phyloP scores from a whole-genome alignment of 2,329 filamentous ascomycete species.

The Colletotrichum chrysophilum region DNA sequence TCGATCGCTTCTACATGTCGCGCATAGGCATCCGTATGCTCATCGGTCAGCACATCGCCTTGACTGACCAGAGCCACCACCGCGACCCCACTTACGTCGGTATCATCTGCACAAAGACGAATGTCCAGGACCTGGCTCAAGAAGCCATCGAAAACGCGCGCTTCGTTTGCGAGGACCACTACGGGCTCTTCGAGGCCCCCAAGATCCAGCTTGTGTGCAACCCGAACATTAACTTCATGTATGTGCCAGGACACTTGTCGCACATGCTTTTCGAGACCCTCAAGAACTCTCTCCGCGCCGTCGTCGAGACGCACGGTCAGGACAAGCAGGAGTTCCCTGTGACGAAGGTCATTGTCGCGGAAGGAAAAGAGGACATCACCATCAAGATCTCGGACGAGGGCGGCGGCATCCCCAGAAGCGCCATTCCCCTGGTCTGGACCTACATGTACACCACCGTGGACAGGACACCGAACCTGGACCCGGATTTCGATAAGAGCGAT shows the following conservation, averaged over 20 bases:
- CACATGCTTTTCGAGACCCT: constrained; percentile 99
- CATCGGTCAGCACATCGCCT: constrained; percentile 96
- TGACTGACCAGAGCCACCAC: constrained; percentile 90
- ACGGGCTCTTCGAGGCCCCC: constrained; percentile 94
- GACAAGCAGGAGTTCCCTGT: constrained; percentile 96
- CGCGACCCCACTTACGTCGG: constrained; percentile 94
- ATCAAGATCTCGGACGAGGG: constrained; percentile 98
- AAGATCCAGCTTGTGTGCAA: constrained; percentile 97
- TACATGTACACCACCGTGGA: constrained; percentile 99
- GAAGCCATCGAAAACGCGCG: constrained; percentile 98
- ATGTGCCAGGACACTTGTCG: constrained; percentile 96
- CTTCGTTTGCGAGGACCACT: constrained; percentile 99
- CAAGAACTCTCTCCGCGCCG: constrained; percentile 96
- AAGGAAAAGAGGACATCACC: constrained; percentile 98
- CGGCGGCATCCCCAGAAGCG: constrained; percentile 89
- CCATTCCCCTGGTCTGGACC: constrained; percentile 98
- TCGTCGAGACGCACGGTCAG: constrained; percentile 92
- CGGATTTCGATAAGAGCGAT: constrained; percentile 98
- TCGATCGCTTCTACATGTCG: constrained; percentile 99
- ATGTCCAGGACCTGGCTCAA: constrained; percentile 90
- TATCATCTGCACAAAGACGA: constrained; percentile 99
- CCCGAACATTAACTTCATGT: constrained; percentile 97
- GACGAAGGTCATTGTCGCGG: constrained; percentile 96
- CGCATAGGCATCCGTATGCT: constrained; percentile 99
- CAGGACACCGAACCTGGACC: constrained; percentile 90